These are phyloP conservation scores for Aspergillus persii DNA, from an alignment of 2,329 filamentous ascomycete species.

Conservation along the genomic window DNA sequence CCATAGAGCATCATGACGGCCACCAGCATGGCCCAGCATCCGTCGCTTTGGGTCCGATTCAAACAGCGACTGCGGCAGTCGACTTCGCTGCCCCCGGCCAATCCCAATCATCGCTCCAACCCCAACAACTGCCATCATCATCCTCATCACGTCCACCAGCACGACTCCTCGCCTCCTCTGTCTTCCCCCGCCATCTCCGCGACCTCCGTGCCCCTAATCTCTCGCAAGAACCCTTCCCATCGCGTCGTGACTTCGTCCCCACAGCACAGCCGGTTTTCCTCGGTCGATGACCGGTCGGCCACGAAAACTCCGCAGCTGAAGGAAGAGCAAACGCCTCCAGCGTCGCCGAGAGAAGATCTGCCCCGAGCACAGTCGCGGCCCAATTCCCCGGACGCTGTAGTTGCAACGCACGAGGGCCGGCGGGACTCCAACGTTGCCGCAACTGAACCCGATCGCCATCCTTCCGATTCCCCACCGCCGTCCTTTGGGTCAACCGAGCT, in stretches of 20 bases:
- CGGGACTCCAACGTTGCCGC: conserved; percentile 13
- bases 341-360: not conserved
- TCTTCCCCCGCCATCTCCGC: not conserved
- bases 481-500: conserved; percentile 23
- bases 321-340: not conserved
- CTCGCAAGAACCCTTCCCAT: not conserved
- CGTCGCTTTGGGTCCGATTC: conserved; percentile 32
- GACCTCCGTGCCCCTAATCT: not conserved
- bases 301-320: not conserved
- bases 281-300: not conserved
- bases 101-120: conserved; percentile 8
- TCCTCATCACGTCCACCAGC: conserved; percentile 6
- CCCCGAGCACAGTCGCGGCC: not conserved
- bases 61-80: conserved; percentile 38
- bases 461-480: conserved; percentile 20
- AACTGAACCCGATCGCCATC: conserved; percentile 11
- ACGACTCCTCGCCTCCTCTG: not conserved
- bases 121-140: conserved; percentile 7
- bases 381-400: not conserved
- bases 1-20: conserved; percentile 10
- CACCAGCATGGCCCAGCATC: conserved; percentile 28
- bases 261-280: not conserved
- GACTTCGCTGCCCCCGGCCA: conserved; percentile 19
- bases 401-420: not conserved
- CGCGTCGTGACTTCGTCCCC: conserved; percentile 8